phyloP scores from a whole-genome alignment of 192 early-diverging fungal genomes.

The Coemansia sp. region DNA sequence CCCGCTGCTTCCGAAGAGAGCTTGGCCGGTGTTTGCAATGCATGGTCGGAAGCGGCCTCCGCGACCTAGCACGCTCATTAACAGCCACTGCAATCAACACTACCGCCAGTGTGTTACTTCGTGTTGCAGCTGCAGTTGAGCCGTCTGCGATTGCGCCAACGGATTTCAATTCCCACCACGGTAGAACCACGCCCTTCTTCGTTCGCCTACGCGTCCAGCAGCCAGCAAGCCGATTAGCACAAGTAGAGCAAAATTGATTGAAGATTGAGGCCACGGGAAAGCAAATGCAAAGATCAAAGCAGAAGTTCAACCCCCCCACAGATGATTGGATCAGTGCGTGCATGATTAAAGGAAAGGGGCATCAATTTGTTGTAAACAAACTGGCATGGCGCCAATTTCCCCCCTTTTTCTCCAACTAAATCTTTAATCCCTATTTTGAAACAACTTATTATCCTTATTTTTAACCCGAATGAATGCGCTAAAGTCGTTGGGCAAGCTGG shows the following conservation, averaged over 20 bases:
- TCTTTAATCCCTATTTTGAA: neutral
- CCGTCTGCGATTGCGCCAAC: neutral
- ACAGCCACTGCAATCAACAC: neutral
- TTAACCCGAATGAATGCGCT: constrained; percentile 59
- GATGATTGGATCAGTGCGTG: neutral
- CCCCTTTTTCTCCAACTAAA: neutral
- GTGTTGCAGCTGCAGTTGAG: neutral
- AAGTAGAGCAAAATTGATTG: neutral
- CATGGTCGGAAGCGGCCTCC: constrained; percentile 9
- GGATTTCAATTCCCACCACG: neutral
- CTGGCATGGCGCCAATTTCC: neutral
- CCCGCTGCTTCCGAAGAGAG: neutral
- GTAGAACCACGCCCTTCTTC: neutral
- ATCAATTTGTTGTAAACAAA: too few species aligned
- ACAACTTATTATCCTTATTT: neutral
- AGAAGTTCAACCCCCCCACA: neutral
- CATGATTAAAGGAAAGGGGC: neutral
- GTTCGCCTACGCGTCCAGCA: neutral
- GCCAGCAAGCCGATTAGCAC: neutral
- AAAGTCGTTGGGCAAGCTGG: constrained; percentile 62
- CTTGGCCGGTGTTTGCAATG: constrained; percentile 1
- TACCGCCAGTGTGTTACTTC: neutral
- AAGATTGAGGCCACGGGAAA: neutral
- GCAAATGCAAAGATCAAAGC: neutral
- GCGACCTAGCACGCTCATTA: constrained; percentile 8